Conservation (phyloP, 257 asterid genomes). For the Asclepias syriaca region DNA sequence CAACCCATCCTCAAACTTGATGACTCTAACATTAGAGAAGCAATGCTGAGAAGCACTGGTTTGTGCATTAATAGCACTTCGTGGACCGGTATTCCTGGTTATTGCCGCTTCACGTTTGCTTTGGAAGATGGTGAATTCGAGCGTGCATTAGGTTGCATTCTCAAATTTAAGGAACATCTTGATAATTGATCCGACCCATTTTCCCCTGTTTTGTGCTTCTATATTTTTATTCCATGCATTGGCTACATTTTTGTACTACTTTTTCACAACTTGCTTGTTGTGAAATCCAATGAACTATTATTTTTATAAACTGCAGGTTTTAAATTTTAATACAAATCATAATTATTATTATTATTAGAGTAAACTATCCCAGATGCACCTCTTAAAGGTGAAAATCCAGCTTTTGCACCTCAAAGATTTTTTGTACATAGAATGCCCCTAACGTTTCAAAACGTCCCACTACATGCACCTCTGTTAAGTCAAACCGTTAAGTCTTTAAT, state of each 20-base stretch:
- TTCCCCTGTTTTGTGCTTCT: not conserved
- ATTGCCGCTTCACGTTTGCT: slow-evolving; percentile 83
- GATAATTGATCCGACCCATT: slow-evolving; percentile 14
- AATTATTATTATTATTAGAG: too few relatives aligned
- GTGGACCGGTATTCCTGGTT: slow-evolving; percentile 92
- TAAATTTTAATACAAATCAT: not conserved
- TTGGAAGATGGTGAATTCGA: slow-evolving; percentile 68
- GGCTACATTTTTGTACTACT: not conserved
- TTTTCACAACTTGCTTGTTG: slow-evolving; percentile 44
- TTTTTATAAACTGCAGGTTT: not conserved
- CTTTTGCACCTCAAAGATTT: too few relatives aligned
- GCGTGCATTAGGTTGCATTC: slow-evolving; percentile 73
- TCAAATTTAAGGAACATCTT: slow-evolving; percentile 48
- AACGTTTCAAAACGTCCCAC: too few relatives aligned
- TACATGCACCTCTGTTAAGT: too few relatives aligned
- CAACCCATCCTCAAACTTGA: slow-evolving; percentile 42
- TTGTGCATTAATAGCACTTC: slow-evolving; percentile 83
- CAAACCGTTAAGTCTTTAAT: too few relatives aligned
- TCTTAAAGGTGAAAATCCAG: too few relatives aligned
- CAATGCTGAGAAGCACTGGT: slow-evolving; percentile 64
- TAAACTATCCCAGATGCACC: too few relatives aligned
- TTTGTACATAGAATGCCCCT: too few relatives aligned
- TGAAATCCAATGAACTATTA: not conserved
- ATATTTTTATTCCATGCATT: not conserved
- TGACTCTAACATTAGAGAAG: slow-evolving; percentile 80